phyloP scores from a whole-genome alignment of 73 alveolate genomes.

The Symbiodinium natans region DNA sequence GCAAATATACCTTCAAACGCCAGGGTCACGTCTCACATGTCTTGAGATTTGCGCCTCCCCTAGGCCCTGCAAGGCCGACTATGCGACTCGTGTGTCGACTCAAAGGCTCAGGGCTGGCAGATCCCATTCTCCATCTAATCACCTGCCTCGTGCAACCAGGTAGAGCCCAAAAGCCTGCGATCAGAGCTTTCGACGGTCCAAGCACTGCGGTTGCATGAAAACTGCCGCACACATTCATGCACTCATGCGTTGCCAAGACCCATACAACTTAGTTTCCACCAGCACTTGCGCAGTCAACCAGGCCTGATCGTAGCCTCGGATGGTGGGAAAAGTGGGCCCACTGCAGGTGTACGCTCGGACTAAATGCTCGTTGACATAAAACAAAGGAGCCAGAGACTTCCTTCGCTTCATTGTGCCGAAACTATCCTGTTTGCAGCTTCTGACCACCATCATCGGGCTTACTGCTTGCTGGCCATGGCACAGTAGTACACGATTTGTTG shows the following conservation, averaged over 20 bases:
- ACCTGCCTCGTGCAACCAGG: slow-evolving; percentile 33
- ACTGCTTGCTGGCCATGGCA: neutral
- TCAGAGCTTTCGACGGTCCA: neutral
- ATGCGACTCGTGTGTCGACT: too few species aligned
- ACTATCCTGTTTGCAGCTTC: neutral
- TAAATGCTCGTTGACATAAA: neutral
- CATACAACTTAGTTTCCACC: too few species aligned
- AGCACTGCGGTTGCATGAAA: too few species aligned
- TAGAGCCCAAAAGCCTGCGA: slow-evolving; percentile 64
- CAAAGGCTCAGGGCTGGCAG: neutral
- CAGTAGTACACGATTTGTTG: slow-evolving; percentile 81
- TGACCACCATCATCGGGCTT: neutral
- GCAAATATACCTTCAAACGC: slow-evolving; percentile 42
- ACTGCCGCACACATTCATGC: neutral
- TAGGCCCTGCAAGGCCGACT: neutral
- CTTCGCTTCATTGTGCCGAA: too few species aligned
- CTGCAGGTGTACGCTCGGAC: neutral
- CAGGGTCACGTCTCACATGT: neutral
- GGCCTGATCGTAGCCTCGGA: slow-evolving; percentile 76
- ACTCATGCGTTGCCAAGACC: too few species aligned
- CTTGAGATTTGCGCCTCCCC: neutral
- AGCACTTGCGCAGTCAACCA: neutral
- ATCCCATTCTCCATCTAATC: neutral
- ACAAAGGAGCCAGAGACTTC: neutral
- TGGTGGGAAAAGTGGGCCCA: neutral